phyloP scores from a whole-genome alignment of 768 basidiomycete genomes.

The Mycena vitilis region DNA sequence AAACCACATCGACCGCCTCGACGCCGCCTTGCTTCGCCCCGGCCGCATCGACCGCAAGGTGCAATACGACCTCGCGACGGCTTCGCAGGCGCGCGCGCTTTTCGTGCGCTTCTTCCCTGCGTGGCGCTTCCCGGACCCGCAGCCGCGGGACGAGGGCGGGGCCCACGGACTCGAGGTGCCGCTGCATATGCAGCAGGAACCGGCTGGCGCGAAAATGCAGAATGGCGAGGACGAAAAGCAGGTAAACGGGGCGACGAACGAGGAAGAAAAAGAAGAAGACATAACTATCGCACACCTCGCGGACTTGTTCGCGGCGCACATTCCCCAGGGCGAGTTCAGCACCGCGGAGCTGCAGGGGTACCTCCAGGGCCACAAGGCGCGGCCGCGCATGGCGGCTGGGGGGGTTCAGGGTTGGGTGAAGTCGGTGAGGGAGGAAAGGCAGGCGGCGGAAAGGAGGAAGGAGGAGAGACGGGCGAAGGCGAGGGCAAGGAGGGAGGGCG shows the following conservation, averaged over 20 bases:
- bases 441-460: slow-evolving; percentile 40
- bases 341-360: slow-evolving; percentile 60
- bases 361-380: slow-evolving; percentile 46
- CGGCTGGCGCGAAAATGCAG: too few relatives aligned
- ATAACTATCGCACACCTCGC: slow-evolving; percentile 36
- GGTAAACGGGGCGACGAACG: too few relatives aligned
- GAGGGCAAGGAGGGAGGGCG: neutral
- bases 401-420: slow-evolving; percentile 46
- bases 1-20: slow-evolving; percentile 49
- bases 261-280: neutral
- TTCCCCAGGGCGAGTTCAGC: slow-evolving; percentile 52
- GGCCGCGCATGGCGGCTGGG: slow-evolving; percentile 37
- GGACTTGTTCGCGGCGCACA: slow-evolving; percentile 42
- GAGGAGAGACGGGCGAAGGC: slow-evolving; percentile 32
- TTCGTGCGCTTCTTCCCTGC: slow-evolving; percentile 49
- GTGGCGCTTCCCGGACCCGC: slow-evolving; percentile 24
- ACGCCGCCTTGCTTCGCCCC: slow-evolving; percentile 50
- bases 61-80: slow-evolving; percentile 43
- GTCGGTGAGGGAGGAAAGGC: slow-evolving; percentile 39
- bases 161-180: too few relatives aligned
- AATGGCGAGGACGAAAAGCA: too few relatives aligned
- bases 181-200: too few relatives aligned
- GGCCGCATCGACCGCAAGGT: slow-evolving; percentile 51
- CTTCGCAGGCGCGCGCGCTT: slow-evolving; percentile 44
- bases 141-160: too few relatives aligned